phyloP scores from a whole-genome alignment of 148 eudicot genomes.

The Vaccinium corymbosum region DNA sequence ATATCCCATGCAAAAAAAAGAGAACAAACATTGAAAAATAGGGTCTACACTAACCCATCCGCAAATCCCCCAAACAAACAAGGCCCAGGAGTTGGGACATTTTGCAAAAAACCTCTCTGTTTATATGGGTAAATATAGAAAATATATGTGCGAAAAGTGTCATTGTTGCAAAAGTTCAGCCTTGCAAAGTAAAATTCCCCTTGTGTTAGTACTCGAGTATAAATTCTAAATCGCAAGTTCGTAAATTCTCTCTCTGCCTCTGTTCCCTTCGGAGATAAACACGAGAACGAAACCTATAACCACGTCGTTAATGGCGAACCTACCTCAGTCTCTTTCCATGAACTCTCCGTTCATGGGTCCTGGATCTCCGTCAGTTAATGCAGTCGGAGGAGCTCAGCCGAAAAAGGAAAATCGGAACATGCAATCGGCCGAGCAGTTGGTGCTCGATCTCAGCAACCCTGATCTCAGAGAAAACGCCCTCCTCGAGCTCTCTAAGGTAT shows the following conservation, averaged over 20 bases:
- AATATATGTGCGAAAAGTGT: no score
- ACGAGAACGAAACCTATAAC: not conserved
- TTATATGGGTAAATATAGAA: no score
- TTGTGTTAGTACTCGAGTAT: no score
- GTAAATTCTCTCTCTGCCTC: not conserved
- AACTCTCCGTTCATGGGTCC: conserved; percentile 39
- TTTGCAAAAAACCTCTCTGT: no score
- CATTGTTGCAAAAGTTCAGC: no score
- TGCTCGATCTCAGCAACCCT: conserved; percentile 80
- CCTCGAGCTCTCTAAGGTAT: conserved; percentile 85
- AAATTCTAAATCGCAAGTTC: not conserved
- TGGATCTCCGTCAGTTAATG: conserved; percentile 18
- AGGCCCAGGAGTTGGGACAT: no score
- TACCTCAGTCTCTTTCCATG: conserved; percentile 44
- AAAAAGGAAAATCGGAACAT: conserved; percentile 53
- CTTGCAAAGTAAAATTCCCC: no score
- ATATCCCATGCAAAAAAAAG: no score
- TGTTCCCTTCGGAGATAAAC: no score
- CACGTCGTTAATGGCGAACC: conserved; percentile 37
- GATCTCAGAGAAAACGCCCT: conserved; percentile 91
- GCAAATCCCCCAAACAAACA: no score
- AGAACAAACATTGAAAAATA: no score
- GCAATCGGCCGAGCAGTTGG: conserved; percentile 78
- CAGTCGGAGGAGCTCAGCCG: conserved; percentile 26
- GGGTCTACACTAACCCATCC: no score